These are phyloP conservation scores for Ceratocystis papillata DNA, from an alignment of 2,329 filamentous ascomycete species.

Conservation along the genomic window DNA sequence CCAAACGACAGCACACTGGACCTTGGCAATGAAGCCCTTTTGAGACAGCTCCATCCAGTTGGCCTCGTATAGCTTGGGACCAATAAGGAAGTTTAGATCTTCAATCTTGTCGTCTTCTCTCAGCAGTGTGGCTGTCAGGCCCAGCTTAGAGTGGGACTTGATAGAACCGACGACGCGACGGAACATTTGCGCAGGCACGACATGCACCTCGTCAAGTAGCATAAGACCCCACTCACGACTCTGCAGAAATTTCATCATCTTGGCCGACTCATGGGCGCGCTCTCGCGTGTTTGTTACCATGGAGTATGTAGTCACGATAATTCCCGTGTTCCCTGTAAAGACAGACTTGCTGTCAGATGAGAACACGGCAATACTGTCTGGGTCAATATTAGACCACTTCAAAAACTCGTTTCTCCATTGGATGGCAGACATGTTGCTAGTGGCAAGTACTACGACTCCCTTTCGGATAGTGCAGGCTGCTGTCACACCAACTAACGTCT, in stretches of 20 bases:
- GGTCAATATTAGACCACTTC: constrained; percentile 94
- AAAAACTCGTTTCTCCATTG: constrained; percentile 96
- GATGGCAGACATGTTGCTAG: constrained; percentile 93
- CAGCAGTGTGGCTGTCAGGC: constrained; percentile 83
- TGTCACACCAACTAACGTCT: constrained; percentile 96
- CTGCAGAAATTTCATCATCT: constrained; percentile 93
- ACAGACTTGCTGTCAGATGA: constrained; percentile 83
- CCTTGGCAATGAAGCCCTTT: constrained; percentile 90
- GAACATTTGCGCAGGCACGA: constrained; percentile 94
- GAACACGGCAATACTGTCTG: constrained; percentile 87
- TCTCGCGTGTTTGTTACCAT: constrained; percentile 94
- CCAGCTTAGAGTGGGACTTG: constrained; percentile 89
- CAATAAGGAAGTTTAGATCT: constrained; percentile 93
- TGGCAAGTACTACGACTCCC: constrained; percentile 87
- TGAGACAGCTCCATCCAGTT: constrained; percentile 99
- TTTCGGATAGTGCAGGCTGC: constrained; percentile 97
- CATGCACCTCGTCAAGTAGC: constrained; percentile 95
- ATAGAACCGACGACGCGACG: constrained; percentile 85
- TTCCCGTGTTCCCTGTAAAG: constrained; percentile 81
- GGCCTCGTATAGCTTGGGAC: constrained; percentile 92
- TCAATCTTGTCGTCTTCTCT: constrained; percentile 98
- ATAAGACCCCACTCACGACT: constrained; percentile 92
- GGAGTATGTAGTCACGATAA: constrained; percentile 94
- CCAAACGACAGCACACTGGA: constrained; percentile 98
- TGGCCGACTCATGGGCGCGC: constrained; percentile 81